Evolutionary conservation across 208 protist species (phyloP).

Genomic region (Entamoeba histolytica): DNA sequence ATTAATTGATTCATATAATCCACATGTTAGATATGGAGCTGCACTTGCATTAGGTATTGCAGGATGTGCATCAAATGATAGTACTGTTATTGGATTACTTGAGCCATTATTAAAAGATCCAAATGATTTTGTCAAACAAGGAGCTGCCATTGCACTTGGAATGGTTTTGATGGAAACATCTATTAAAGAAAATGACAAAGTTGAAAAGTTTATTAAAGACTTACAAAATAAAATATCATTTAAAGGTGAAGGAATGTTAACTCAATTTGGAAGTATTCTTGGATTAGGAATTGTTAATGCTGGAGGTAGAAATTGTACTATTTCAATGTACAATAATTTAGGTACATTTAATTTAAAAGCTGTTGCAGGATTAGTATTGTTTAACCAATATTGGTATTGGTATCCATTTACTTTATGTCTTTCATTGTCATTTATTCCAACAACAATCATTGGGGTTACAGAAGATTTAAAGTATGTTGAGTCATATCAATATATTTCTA

Average conservation of each 20-base stretch:
- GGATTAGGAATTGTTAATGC: constrained; percentile 82
- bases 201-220: constrained; percentile 12
- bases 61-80: constrained; percentile 71
- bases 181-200: constrained; percentile 54
- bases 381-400: constrained; percentile 97
- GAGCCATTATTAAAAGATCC: constrained; percentile 68
- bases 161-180: constrained; percentile 78
- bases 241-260: constrained; percentile 72
- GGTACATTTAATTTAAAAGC: constrained; percentile 5
- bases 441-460: constrained; percentile 83
- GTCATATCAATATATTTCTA: constrained; percentile 57
- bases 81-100: constrained; percentile 61
- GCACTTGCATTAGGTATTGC: constrained; percentile 81
- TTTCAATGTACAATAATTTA: not conserved
- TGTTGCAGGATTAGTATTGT: constrained; percentile 79
- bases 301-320: constrained; percentile 63
- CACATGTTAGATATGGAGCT: constrained; percentile 83
- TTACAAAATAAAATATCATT: constrained; percentile 33
- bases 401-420: constrained; percentile 84
- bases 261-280: constrained; percentile 83
- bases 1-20: constrained; percentile 80
- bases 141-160: constrained; percentile 69
- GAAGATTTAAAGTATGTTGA: constrained; percentile 53
- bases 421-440: constrained; percentile 75
- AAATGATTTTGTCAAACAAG: constrained; percentile 85